A percentile compares a stretch with the other conserved stretches of the same genome.
These are phyloP conservation scores for Elongisporangium anandrum DNA, from an alignment of 352 stramenopile species.

Conservation along the genomic window DNA sequence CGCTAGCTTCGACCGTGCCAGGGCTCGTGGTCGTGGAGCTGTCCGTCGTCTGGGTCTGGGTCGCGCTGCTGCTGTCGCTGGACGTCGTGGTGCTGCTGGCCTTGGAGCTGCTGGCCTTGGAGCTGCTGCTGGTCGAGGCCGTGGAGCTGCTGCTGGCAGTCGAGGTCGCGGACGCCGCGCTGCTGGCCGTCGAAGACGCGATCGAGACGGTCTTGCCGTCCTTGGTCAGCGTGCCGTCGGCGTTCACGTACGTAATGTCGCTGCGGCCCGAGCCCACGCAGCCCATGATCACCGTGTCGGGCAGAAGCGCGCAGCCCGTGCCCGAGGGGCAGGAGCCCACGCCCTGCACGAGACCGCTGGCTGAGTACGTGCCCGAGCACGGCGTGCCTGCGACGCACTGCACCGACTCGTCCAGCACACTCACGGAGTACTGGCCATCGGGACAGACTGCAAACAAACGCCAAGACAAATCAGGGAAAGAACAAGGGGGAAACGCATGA, in stretches of 20 bases:
- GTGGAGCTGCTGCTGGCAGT: background rate
- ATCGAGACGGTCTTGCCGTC: conserved; percentile 31
- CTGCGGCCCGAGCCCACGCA: conserved; percentile 41
- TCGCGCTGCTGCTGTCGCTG: conserved; percentile 14
- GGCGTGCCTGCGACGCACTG: conserved; percentile 46
- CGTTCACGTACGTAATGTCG: conserved; percentile 70
- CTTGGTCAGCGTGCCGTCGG: conserved; percentile 53
- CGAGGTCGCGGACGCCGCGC: background rate
- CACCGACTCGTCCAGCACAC: conserved; percentile 56
- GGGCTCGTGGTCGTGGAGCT: background rate
- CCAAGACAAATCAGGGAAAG: background rate
- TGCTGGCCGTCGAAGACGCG: conserved; percentile 2
- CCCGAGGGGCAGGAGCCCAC: conserved; percentile 51
- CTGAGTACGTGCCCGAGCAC: conserved; percentile 60
- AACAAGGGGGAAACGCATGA: background rate
- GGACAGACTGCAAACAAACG: conserved; percentile 29
- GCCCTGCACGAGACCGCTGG: conserved; percentile 32
- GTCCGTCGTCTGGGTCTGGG: conserved; percentile 4
- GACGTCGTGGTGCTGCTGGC: conserved; percentile 5
- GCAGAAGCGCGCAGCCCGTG: conserved; percentile 55
- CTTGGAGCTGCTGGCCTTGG: background rate
- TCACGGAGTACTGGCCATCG: conserved; percentile 47
- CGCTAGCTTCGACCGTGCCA: background rate
- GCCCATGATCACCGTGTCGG: conserved; percentile 61
- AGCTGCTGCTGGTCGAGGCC: background rate